Evolutionary conservation across 2,329 filamentous ascomycete species (phyloP), one percentile per base, ranked within the genome.

Genomic region (Diaporthe batatas): DNA sequence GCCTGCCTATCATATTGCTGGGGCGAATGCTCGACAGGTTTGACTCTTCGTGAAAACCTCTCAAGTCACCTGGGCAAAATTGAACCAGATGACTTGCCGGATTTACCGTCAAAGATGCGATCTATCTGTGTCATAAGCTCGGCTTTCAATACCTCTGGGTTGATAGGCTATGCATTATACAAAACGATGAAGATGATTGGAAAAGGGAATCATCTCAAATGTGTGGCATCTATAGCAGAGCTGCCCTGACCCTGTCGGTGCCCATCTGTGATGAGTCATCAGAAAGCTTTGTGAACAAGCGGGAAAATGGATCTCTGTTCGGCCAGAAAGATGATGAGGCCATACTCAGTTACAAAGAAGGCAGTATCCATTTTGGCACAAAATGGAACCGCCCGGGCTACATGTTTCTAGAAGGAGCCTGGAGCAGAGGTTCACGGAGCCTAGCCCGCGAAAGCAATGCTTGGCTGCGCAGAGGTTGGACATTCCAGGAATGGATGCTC

Each of bases 81-180:
- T n/a, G 8, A 42, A 0, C 21, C 39, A 23, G 2, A 21, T 0
- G 16, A 29, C 7, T 10, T 72, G 6, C 55, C 71, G 8, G 1
- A 16, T n/a, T n/a, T 0, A 47, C 67, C 7, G 32, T 72, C 21
- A 1, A 42, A 8, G 71, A 72, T n/a, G 36, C 71, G 7, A 69
- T 72, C 6, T 14, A 10, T 2, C 54, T 72, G 1, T 72, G 64
- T 25, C n/a, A 58, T 3, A 55, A 36, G 42, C 47, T 72, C 3
- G 55, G 55, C 1, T 39, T 69, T 8, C 64, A 55, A 2, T 79
- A 76, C 62, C 74, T 80, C 32, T 80, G 79, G 79, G 73, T 79
- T 25, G 79, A 80, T 34, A 75, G 76, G 21, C 65, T 78, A 18
- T 80, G 79, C 54, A 76, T 80, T 1, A 64, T 79, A 32, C 79